These are phyloP conservation scores for Suillus lakei DNA, from an alignment of 768 basidiomycete species.

Conservation along the genomic window DNA sequence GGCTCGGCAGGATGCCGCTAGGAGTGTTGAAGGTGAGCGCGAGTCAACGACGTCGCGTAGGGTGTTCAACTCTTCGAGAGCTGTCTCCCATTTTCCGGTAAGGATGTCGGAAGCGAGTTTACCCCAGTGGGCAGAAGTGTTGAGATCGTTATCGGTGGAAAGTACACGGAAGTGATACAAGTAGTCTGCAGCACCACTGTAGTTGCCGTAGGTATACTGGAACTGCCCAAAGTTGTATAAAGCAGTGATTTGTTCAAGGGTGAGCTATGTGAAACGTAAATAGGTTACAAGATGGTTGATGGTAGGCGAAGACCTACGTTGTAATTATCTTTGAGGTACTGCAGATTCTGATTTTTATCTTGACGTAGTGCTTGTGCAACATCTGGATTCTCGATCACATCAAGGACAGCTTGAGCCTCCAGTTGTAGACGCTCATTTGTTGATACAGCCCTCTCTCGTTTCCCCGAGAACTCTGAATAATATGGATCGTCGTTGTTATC, in stretches of 20 bases:
- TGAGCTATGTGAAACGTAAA: conserved; percentile 60
- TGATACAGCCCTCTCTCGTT: conserved; percentile 80
- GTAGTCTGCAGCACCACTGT: conserved; percentile 95
- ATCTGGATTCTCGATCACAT: conserved; percentile 96
- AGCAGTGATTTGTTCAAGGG: conserved; percentile 92
- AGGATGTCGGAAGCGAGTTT: conserved; percentile 97
- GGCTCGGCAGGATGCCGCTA: conserved; percentile 54
- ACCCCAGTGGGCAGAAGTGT: conserved; percentile 98
- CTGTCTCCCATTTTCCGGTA: conserved; percentile 93
- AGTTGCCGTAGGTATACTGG: conserved; percentile 98
- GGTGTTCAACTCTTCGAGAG: conserved; percentile 92
- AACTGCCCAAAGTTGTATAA: conserved; percentile 98
- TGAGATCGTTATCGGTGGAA: conserved; percentile 91
- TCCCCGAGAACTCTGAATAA: conserved; percentile 76
- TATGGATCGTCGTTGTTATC: conserved; percentile 1
- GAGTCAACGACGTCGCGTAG: conserved; percentile 93
- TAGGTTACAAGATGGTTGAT: conserved; percentile 11
- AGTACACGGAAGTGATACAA: conserved; percentile 98
- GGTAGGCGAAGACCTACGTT: conserved; percentile 54
- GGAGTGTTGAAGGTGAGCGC: conserved; percentile 57
- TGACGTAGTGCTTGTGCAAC: conserved; percentile 93
- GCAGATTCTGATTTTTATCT: conserved; percentile 96
- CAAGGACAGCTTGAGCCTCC: conserved; percentile 90
- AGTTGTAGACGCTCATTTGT: conserved; percentile 85
- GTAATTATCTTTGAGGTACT: conserved; percentile 93